Evolutionary conservation across 805 yeast genomes (phyloP), one percentile per base, ranked within the genome.

Genomic region (Schwanniomyces pseudopolymorphus): DNA sequence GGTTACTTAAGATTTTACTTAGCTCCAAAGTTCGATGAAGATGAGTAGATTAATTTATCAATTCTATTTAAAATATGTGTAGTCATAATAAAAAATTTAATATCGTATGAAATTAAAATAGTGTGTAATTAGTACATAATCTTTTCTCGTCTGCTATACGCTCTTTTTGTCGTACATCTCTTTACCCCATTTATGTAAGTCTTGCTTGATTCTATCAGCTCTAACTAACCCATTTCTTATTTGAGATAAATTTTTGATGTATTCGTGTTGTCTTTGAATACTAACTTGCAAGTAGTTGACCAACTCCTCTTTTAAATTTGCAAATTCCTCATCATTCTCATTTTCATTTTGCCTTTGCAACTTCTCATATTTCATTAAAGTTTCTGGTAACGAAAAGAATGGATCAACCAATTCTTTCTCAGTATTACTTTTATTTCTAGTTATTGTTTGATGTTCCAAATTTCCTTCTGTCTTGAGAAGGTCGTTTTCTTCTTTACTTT

Each of bases 21-120:
- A 67, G 99, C 99, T 58, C 99, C 99, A 49, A 92, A 94, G 79
- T 89, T 94, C 66, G 96, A 87, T 55, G 98, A 91, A 53, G 96
- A 88, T 53, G 94, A 87, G 33, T 44, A 25, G 39, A 16, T 33
- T 25, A 24, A 35, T 33, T 17, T 14, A 33, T 33, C 17, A 22
- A 24, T 31, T 40, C 16, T 31, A 19, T 40, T 20, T 19, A 21
- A 28, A 40, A 2, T 31, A 31, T 31, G 3, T 28, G 8, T 31
- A 31, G 16, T 4, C 35, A 16, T 31, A 31, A 31, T 31, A 31
- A 31, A 31, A 31, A 7, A 16, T 31, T 26, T 9, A 31, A 31
- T 31, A 31, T 26, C 13, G 13, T 31, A 31, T 14, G 13, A 20
- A 31, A 31, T 16, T 31, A 31, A 31, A 31, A 14, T 4, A 14